Evolutionary conservation across 305 asterid species (phyloP).

Genomic region (Fraxinus ornus): DNA sequence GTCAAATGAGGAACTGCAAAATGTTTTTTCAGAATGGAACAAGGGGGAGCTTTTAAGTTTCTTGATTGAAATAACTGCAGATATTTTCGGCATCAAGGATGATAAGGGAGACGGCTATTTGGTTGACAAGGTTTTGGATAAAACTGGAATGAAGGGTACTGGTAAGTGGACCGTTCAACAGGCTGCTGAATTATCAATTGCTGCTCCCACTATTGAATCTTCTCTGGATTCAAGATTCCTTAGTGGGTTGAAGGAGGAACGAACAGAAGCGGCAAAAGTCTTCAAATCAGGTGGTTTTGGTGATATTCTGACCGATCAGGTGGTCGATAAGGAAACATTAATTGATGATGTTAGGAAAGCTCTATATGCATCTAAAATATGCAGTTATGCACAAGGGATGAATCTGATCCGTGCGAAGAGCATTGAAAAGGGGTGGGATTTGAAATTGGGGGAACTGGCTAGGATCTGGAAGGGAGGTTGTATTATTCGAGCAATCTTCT

Average conservation of each 20-base stretch:
- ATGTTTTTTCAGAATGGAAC: slow-evolving; percentile 93
- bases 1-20: slow-evolving; percentile 67
- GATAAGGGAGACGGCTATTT: slow-evolving; percentile 76
- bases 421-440: slow-evolving; percentile 77
- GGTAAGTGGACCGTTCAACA: slow-evolving; percentile 99
- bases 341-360: slow-evolving; percentile 84
- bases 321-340: slow-evolving; percentile 61
- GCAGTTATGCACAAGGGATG: slow-evolving; percentile 97
- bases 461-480: slow-evolving; percentile 99
- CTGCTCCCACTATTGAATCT: slow-evolving; percentile 96
- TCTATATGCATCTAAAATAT: slow-evolving; percentile 79
- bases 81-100: slow-evolving; percentile 85
- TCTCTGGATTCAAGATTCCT: slow-evolving; percentile 91
- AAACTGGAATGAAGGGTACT: slow-evolving; percentile 98
- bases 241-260: slow-evolving; percentile 90
- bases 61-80: slow-evolving; percentile 94
- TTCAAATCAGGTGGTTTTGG: slow-evolving; percentile 71
- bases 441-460: slow-evolving; percentile 88
- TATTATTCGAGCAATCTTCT: slow-evolving; percentile 90
- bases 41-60: slow-evolving; percentile 89
- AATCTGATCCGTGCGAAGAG: slow-evolving; percentile 91
- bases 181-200: slow-evolving; percentile 90
- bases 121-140: slow-evolving; percentile 90
- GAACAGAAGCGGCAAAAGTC: slow-evolving; percentile 76
- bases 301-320: slow-evolving; percentile 54